phyloP scores from a whole-genome alignment of 2,329 filamentous ascomycete genomes.

The Pseudogymnoascus sp. region DNA sequence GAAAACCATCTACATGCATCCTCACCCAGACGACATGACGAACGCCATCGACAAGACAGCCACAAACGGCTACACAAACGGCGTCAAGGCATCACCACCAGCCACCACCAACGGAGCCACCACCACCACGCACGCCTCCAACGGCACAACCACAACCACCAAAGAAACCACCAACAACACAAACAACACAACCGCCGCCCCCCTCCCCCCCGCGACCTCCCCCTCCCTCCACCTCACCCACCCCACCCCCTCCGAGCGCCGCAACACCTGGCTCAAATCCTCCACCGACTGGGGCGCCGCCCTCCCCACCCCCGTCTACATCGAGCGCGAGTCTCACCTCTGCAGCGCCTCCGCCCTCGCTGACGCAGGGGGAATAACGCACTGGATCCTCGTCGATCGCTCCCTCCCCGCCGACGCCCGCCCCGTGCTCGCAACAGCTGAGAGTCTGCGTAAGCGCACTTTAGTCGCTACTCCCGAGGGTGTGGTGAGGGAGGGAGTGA shows the following conservation, averaged over 20 bases:
- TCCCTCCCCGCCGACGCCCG: slow-evolving; percentile 33
- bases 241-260: slow-evolving; percentile 49
- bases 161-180: not conserved
- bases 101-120: not conserved
- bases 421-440: slow-evolving; percentile 55
- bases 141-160: not conserved
- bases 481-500: slow-evolving; percentile 46
- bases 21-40: not conserved
- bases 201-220: slow-evolving; percentile 21
- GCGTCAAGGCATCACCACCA: not conserved
- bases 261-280: slow-evolving; percentile 47
- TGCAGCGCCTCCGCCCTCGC: slow-evolving; percentile 47
- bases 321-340: slow-evolving; percentile 51
- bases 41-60: not conserved
- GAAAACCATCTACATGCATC: not conserved
- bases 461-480: slow-evolving; percentile 36
- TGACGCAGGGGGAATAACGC: slow-evolving; percentile 48
- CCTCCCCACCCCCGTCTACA: slow-evolving; percentile 46
- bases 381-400: slow-evolving; percentile 55
- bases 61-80: no score
- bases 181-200: not conserved
- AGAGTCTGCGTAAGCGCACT: slow-evolving; percentile 54
- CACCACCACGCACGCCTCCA: no score
- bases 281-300: slow-evolving; percentile 51
- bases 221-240: slow-evolving; percentile 41